Evolutionary conservation across 164 flowering plant species (phyloP).

Genomic region (Houttuynia cordata): DNA sequence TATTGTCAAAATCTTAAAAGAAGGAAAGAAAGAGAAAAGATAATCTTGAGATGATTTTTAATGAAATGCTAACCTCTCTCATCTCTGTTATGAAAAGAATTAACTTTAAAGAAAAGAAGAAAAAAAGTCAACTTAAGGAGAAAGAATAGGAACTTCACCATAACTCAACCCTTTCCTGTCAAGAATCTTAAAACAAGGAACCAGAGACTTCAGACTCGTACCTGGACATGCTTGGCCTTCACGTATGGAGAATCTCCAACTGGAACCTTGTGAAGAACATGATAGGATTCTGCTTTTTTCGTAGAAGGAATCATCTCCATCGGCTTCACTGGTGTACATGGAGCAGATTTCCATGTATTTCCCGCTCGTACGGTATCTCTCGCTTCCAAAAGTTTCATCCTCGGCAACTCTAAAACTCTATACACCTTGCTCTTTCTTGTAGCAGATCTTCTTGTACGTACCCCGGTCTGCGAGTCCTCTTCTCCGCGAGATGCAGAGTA

Average conservation of each 20-base stretch:
- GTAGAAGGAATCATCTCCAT: conserved; percentile 22
- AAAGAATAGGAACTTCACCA: background rate
- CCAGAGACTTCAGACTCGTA: conserved; percentile 6
- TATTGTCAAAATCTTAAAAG: background rate
- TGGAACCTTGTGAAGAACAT: conserved; percentile 62
- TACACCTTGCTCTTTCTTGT: too few relatives aligned
- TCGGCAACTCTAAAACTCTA: too few relatives aligned
- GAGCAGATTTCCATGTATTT: conserved; percentile 13
- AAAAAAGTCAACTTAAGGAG: too few relatives aligned
- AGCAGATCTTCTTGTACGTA: too few relatives aligned
- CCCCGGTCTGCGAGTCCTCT: too few relatives aligned
- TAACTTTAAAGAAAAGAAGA: too few relatives aligned
- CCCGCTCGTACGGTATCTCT: conserved; percentile 36
- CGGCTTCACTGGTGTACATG: conserved; percentile 12
- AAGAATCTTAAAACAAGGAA: background rate
- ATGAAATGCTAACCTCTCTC: too few relatives aligned
- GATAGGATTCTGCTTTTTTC: conserved; percentile 29
- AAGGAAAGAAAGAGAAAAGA: background rate
- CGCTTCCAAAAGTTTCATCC: conserved; percentile 5
- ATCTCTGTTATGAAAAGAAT: too few relatives aligned
- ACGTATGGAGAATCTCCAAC: conserved; percentile 72
- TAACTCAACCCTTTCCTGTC: background rate
- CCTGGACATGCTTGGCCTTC: conserved; percentile 91
- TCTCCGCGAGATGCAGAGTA: too few relatives aligned
- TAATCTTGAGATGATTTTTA: too few relatives aligned